Percentiles rank a stretch among this genome's conserved stretches.
Evolutionary conservation across 179 eudicot genomes (phyloP).

Genomic region (Silene coronaria): DNA sequence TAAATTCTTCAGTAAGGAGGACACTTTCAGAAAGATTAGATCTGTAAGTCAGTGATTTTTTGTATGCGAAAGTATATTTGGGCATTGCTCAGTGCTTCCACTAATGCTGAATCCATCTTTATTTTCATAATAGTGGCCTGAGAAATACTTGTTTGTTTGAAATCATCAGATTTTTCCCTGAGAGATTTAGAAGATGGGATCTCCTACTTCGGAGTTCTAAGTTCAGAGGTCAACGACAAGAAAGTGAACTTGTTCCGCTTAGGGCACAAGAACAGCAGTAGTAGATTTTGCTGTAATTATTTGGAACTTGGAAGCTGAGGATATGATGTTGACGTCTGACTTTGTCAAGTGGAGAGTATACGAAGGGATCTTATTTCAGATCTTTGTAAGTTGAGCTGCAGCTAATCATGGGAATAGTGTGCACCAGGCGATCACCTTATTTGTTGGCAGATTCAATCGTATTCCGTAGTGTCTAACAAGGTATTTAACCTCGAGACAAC

Average conservation of each 20-base stretch:
- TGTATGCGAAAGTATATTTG: background rate
- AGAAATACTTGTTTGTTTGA: background rate
- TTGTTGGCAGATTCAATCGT: background rate
- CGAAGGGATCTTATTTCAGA: constrained; percentile 6
- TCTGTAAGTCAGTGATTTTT: constrained; percentile 54
- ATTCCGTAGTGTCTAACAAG: background rate
- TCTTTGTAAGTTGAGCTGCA: background rate
- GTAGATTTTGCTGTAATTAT: constrained; percentile 22
- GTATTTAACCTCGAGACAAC: background rate
- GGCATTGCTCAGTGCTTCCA: background rate
- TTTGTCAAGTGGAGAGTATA: constrained; percentile 5
- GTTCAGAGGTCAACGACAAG: constrained; percentile 58
- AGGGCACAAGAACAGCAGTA: constrained; percentile 53
- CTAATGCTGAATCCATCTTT: background rate
- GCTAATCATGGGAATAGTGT: background rate
- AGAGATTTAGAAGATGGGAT: constrained; percentile 56
- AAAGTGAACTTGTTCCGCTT: constrained; percentile 67
- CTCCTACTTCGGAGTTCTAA: constrained; percentile 45
- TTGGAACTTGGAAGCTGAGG: background rate
- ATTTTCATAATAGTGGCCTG: constrained; percentile 8
- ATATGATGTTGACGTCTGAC: constrained; percentile 8
- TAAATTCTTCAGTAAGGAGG: constrained; percentile 83
- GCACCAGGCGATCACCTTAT: background rate
- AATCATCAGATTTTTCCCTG: constrained; percentile 52
- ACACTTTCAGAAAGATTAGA: constrained; percentile 74